Evolutionary conservation across 768 basidiomycete species (phyloP), one percentile per base, ranked within the genome.

Genomic region (Sarcodon aspratus): DNA sequence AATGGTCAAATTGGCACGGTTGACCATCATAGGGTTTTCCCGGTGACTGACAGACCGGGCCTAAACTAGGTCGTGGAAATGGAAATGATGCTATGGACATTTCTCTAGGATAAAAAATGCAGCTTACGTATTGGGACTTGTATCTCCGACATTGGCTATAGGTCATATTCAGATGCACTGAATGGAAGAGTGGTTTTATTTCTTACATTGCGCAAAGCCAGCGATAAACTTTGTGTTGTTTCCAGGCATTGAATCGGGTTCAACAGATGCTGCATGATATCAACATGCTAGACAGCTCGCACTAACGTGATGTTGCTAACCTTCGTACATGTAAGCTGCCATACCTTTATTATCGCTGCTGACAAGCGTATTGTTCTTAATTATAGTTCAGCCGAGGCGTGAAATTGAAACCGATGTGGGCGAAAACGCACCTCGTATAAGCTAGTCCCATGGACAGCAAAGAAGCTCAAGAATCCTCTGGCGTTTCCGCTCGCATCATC

Each of bases 331-430:
- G 61, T 76, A 82, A 7, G 85, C 85, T 3, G 86, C 85, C 84
- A 89, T 87, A 36, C 87, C 87, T 61, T 90, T 89, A 68, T 89
- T 89, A 63, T 89, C 87, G 3, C 73, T 64, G 61, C 84, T 87
- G 32, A 89, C 74, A n/a, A 88, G 67, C 1, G 85, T 87, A 53
- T 87, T 89, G 59, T 89, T 90, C 83, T 87, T 53, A 27, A 15
- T 6, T 38, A 15, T 27, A 27, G 37, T 18, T 13, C 13, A 38
- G 37, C 37, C 2, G 37, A 13, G 12, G 13, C 3, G 12, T 38
- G 6, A 18, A 13, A 3, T 13, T 38, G 4, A 13, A 6, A 38
- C 18, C 37, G 4, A 13, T 13, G 13, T 15, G 34, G 9, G 33
- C 4, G 13, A 7, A 7, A 9, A 50, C 60, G 18, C 53, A 85